Conservation (phyloP, 164 flowering plant genomes). For the Brasenia schreberi region DNA sequence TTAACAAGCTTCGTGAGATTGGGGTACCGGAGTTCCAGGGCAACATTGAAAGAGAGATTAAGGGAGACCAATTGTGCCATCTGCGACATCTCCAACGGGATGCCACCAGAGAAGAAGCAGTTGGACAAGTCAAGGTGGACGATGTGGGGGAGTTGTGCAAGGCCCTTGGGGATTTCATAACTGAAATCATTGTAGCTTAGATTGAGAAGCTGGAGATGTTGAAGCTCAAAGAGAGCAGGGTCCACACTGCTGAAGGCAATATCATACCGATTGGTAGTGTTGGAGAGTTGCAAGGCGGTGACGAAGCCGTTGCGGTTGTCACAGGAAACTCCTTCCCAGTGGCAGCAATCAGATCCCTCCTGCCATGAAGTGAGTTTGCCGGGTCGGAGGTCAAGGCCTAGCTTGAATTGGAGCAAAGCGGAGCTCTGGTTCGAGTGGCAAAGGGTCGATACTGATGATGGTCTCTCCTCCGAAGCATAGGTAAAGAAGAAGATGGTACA, state of each 20-base stretch:
- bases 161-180: neutral
- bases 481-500: neutral
- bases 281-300: conserved; percentile 17
- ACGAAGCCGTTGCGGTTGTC: conserved; percentile 17
- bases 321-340: conserved; percentile 28
- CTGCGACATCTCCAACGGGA: conserved; percentile 21
- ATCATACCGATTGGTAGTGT: too few relatives aligned
- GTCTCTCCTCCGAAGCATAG: neutral
- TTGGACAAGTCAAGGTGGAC: conserved; percentile 35
- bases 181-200: neutral
- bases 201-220: neutral
- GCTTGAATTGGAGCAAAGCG: conserved; percentile 17
- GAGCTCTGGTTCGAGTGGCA: neutral
- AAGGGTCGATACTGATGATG: neutral
- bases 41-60: conserved; percentile 2
- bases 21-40: neutral
- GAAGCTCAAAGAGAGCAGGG: neutral
- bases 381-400: conserved; percentile 7
- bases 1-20: neutral
- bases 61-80: conserved; percentile 17
- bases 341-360: conserved; percentile 18
- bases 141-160: conserved; percentile 5
- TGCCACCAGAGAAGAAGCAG: conserved; percentile 32
- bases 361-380: conserved; percentile 21
- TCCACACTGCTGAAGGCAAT: too few relatives aligned